Conservation (phyloP, 1,139 yeast genomes). For the Nakaseomyces bracarensis region DNA sequence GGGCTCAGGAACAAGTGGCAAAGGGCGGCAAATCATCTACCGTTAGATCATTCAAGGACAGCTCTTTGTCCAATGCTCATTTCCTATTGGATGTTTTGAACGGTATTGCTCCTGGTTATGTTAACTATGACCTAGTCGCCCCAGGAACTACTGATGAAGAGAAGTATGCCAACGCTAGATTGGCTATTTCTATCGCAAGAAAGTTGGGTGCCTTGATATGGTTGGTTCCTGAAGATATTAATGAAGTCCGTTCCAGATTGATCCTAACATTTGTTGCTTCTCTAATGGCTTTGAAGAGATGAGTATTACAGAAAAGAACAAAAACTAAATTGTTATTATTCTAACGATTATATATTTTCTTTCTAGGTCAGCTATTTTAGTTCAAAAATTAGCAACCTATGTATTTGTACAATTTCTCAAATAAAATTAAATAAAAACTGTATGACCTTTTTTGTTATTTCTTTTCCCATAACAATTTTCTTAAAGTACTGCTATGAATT, state of each 20-base stretch:
- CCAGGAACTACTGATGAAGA: constrained; percentile 76
- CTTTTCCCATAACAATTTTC: no score
- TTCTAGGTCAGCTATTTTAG: not conserved
- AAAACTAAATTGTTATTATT: not conserved
- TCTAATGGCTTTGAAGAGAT: constrained; percentile 55
- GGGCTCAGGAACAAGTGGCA: constrained; percentile 83
- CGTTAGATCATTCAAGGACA: constrained; percentile 80
- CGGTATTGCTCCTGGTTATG: constrained; percentile 95
- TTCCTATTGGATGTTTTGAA: constrained; percentile 83
- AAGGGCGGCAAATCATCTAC: constrained; percentile 72
- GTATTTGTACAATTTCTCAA: constrained; percentile 1
- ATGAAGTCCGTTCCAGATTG: constrained; percentile 88
- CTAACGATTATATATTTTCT: not conserved
- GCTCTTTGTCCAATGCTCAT: constrained; percentile 63
- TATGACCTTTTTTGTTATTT: not conserved
- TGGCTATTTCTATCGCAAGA: constrained; percentile 97
- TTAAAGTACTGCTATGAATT: no score
- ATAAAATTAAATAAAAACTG: not conserved
- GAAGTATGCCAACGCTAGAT: constrained; percentile 84
- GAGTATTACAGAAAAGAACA: not conserved
- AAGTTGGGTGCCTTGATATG: constrained; percentile 95
- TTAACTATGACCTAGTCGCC: constrained; percentile 84
- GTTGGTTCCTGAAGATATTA: constrained; percentile 98
- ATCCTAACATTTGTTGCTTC: constrained; percentile 92
- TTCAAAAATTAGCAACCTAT: not conserved